A percentile compares a stretch with the other conserved stretches of the same genome.
phyloP scores from a whole-genome alignment of 202 grass and related monocot species.

The Panicum hallii region DNA sequence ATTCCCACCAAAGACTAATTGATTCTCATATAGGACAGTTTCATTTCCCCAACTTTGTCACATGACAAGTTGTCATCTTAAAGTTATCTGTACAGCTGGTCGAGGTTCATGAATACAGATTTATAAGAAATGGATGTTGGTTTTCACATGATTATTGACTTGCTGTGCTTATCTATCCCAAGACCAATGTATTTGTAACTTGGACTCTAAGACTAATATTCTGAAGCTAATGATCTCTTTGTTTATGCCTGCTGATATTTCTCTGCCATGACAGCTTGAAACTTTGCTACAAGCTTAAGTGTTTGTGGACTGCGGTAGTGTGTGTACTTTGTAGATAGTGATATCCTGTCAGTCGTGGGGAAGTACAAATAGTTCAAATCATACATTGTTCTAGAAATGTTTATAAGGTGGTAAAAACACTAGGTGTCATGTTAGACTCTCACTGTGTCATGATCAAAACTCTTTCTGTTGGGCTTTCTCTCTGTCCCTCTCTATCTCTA shows the following conservation, averaged over 20 bases:
- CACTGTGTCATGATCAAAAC: not conserved
- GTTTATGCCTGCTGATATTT: not conserved
- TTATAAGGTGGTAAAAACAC: conserved; percentile 1
- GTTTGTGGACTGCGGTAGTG: not conserved
- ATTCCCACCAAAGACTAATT: not conserved
- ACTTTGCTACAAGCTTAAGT: not conserved
- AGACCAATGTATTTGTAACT: conserved; percentile 8
- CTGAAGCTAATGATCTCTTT: not conserved
- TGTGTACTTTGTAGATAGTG: not conserved
- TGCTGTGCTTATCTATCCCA: conserved; percentile 1
- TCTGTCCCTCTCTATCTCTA: not conserved
- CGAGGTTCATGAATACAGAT: not conserved
- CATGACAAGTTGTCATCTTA: not conserved
- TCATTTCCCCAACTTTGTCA: not conserved
- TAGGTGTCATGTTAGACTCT: not conserved
- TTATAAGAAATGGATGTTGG: not conserved
- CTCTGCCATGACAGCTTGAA: not conserved
- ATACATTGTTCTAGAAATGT: conserved; percentile 26
- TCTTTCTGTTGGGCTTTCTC: not conserved
- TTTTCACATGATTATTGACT: conserved; percentile 9
- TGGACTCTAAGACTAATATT: not conserved
- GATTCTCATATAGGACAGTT: not conserved
- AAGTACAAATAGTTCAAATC: not conserved
- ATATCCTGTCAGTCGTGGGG: not conserved
- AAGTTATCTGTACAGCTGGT: not conserved